phyloP scores from a whole-genome alignment of 805 yeast genomes.

The Yamadazyma endophytica region DNA sequence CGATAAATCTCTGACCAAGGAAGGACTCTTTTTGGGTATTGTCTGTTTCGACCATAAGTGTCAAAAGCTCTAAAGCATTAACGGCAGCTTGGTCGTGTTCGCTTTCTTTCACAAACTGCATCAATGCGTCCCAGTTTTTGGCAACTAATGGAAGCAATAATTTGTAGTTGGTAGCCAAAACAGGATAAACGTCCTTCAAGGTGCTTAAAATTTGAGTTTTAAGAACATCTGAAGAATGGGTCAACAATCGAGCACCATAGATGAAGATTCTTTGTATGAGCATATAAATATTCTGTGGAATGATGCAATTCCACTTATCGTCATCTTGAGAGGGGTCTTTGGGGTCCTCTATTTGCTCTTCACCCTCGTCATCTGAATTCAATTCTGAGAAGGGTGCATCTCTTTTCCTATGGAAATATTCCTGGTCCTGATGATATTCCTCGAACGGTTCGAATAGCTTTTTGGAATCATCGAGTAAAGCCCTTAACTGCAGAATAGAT shows the following conservation, averaged over 20 bases:
- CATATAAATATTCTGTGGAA: constrained; percentile 58
- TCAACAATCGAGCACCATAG: constrained; percentile 66
- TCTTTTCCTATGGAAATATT: constrained; percentile 34
- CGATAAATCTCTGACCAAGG: constrained; percentile 42
- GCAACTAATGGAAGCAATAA: constrained; percentile 30
- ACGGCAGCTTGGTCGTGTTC: constrained; percentile 9
- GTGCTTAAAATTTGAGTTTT: constrained; percentile 55
- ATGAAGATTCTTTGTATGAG: constrained; percentile 57
- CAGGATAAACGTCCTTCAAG: constrained; percentile 24
- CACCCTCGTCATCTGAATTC: constrained; percentile 25
- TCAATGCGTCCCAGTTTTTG: constrained; percentile 25
- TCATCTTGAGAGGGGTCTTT: constrained; percentile 12
- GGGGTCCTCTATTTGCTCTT: constrained; percentile 18
- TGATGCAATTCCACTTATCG: constrained; percentile 57
- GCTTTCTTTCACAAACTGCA: constrained; percentile 3
- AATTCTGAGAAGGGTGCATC: constrained; percentile 29
- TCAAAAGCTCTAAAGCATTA: constrained; percentile 26
- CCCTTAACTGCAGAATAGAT: constrained; percentile 39
- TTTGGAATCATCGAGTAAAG: constrained; percentile 36
- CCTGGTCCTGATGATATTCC: constrained; percentile 31
- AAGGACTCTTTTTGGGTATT: constrained; percentile 41
- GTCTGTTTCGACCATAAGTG: constrained; percentile 25
- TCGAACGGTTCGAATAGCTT: constrained; percentile 23
- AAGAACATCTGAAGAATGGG: constrained; percentile 60
- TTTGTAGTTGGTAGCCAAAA: constrained; percentile 27